A percentile compares a stretch with the other conserved stretches of the same genome.
Conservation (phyloP, 148 eudicot genomes). For the Camellia granthamiana region DNA sequence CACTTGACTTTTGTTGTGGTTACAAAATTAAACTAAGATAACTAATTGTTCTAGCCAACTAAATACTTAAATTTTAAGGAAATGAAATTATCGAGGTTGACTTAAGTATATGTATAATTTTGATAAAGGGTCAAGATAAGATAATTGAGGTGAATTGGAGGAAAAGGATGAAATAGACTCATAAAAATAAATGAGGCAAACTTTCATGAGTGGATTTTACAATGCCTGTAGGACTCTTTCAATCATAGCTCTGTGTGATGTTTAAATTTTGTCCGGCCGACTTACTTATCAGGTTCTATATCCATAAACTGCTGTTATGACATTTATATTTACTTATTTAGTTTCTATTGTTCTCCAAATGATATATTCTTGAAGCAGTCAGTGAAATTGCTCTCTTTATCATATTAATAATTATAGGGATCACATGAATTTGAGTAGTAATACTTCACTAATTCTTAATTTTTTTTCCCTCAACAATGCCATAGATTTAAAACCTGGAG, state of each 20-base stretch:
- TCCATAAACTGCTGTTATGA: constrained; percentile 4
- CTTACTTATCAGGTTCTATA: not conserved
- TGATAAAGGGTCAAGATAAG: no score
- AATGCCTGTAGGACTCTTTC: no score
- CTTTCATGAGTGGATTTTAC: no score
- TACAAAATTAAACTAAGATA: no score
- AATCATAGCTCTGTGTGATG: not conserved
- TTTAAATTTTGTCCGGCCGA: not conserved
- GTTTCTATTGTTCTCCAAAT: not conserved
- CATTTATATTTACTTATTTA: not conserved
- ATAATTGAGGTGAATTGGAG: no score
- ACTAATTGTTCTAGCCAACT: no score
- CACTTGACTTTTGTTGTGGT: no score
- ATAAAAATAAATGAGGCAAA: no score
- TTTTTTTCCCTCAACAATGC: constrained; percentile 1
- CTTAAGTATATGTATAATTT: no score
- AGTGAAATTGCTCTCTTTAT: not conserved
- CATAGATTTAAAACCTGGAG: constrained; percentile 74
- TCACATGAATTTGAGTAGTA: not conserved
- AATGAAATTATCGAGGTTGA: no score
- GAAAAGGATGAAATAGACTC: no score
- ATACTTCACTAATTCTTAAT: not conserved
- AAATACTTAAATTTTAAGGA: no score
- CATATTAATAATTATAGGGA: not conserved
- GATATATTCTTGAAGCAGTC: not conserved